A percentile compares a stretch with the other conserved stretches of the same genome.
Evolutionary conservation across 176 grass and related monocot species (phyloP).

Genomic region (Aegilops umbellulata): DNA sequence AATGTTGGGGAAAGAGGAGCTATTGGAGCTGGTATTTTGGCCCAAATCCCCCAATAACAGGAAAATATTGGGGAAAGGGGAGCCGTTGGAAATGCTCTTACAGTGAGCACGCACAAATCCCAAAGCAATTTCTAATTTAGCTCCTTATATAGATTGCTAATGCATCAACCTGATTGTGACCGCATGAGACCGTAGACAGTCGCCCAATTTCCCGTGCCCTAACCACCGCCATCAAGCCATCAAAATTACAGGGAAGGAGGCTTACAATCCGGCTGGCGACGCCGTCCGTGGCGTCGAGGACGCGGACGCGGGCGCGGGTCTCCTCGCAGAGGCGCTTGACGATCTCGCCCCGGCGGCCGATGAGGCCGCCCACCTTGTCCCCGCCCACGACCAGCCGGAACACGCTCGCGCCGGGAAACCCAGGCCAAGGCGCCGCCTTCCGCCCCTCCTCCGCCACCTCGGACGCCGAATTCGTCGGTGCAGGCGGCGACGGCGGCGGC

Average conservation of each 20-base stretch:
- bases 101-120: not conserved
- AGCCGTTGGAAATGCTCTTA: not conserved
- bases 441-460: not conserved
- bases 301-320: conserved; percentile 62
- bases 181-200: too few species aligned
- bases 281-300: conserved; percentile 45
- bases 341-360: conserved; percentile 63
- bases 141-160: not conserved
- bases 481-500: not conserved
- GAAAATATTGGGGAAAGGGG: too few species aligned
- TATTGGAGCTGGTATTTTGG: too few species aligned
- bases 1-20: too few species aligned
- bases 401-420: conserved; percentile 65
- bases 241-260: not conserved
- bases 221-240: not conserved
- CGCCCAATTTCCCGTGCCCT: not conserved
- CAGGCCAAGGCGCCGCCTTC: conserved; percentile 50
- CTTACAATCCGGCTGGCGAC: conserved; percentile 53
- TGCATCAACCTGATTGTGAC: not conserved
- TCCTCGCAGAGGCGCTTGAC: conserved; percentile 68
- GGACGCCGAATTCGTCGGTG: not conserved
- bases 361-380: conserved; percentile 65
- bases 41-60: too few species aligned
- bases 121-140: not conserved
- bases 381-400: conserved; percentile 66